phyloP scores from a whole-genome alignment of 257 asterid genomes.

The Solanum neorickii region DNA sequence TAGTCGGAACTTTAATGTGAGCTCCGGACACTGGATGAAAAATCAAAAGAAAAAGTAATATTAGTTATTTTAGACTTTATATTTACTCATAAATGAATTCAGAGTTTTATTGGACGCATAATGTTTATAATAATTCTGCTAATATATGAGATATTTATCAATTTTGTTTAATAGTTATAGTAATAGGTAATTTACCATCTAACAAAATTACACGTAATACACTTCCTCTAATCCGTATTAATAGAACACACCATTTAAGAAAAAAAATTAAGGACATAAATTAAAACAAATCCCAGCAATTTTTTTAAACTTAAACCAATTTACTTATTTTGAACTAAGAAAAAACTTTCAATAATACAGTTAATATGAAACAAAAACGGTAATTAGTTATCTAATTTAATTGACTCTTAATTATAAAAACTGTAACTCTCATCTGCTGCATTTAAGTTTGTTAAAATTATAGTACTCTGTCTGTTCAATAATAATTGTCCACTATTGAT shows the following conservation, averaged over 20 bases:
- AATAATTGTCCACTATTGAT: too few species aligned
- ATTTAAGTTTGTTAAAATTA: background rate
- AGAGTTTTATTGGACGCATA: too few species aligned
- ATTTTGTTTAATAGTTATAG: background rate
- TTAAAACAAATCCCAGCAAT: background rate
- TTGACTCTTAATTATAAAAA: background rate
- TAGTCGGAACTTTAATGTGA: too few species aligned
- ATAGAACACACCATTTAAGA: background rate
- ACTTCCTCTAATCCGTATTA: background rate
- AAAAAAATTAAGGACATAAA: background rate
- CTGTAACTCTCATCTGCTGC: background rate
- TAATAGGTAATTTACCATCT: background rate
- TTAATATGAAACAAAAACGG: background rate
- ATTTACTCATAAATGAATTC: too few species aligned
- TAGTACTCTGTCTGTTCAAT: too few species aligned
- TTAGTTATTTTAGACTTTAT: too few species aligned
- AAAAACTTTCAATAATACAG: background rate
- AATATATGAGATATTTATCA: background rate
- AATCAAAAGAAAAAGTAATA: too few species aligned
- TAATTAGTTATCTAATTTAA: background rate
- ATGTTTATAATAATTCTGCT: background rate
- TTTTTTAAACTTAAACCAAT: too few species aligned
- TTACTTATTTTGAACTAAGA: background rate
- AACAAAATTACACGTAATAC: background rate
- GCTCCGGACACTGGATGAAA: accelerated